A percentile compares a stretch with the other conserved stretches of the same genome.
Evolutionary conservation across 805 yeast genomes (phyloP).

Genomic region (Cyberlindnera nakhonratchasimensis): DNA sequence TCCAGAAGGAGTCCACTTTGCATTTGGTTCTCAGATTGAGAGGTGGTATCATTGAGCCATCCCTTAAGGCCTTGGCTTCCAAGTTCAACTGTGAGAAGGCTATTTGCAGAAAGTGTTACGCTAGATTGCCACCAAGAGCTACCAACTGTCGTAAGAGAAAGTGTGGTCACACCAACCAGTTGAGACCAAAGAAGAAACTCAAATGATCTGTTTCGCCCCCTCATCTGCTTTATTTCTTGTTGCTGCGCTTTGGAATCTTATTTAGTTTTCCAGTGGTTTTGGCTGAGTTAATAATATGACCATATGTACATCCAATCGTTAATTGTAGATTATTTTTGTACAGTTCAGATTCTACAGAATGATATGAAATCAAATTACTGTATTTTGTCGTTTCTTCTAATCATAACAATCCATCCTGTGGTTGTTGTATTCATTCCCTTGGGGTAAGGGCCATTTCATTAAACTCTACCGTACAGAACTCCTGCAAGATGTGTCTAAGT

Average conservation of each 20-base stretch:
- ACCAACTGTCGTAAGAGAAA: conserved; percentile 99
- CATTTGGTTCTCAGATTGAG: conserved; percentile 96
- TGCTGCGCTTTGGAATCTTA: conserved; percentile 5
- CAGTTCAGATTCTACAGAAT: background rate
- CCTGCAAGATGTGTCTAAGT: conserved; percentile 49
- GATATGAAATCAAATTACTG: too few species aligned
- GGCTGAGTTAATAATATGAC: conserved; percentile 12
- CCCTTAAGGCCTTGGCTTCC: conserved; percentile 97
- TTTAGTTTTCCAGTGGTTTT: background rate
- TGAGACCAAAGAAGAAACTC: conserved; percentile 99
- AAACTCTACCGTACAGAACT: conserved; percentile 27
- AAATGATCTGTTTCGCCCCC: conserved; percentile 60
- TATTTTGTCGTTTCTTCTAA: too few species aligned
- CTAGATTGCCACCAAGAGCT: conserved; percentile 99
- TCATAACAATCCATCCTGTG: too few species aligned
- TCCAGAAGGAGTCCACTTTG: conserved; percentile 98
- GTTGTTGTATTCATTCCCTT: background rate
- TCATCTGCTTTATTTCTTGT: conserved; percentile 13
- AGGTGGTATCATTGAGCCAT: conserved; percentile 99
- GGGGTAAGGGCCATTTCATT: background rate
- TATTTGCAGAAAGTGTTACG: conserved; percentile 99
- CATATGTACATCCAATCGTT: conserved; percentile 6
- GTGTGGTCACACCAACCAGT: conserved; percentile 99
- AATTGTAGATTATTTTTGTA: background rate
- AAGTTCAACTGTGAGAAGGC: conserved; percentile 99